Percentiles rank a stretch among this genome's conserved stretches.
Evolutionary conservation across 2,329 filamentous ascomycete genomes (phyloP).

Genomic region (Ceratocystis albifundus): DNA sequence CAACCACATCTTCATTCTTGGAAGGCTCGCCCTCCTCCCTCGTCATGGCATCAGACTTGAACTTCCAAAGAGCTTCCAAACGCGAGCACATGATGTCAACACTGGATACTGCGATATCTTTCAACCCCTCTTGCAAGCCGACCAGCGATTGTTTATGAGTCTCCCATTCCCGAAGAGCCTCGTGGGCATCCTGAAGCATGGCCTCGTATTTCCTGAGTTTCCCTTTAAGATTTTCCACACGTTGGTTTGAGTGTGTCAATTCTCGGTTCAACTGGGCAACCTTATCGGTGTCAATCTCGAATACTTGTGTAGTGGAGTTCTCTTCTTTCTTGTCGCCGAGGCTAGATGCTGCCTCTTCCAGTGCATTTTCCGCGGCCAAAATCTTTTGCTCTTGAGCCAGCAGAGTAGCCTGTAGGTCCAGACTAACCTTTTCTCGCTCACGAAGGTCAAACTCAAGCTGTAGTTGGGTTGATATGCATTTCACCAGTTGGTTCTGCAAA

Average conservation of each 20-base stretch:
- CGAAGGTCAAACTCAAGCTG: slow-evolving; percentile 14
- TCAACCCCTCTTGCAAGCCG: slow-evolving; percentile 15
- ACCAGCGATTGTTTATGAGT: slow-evolving; percentile 15
- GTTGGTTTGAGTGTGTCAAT: slow-evolving; percentile 22
- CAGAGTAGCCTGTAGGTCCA: slow-evolving; percentile 11
- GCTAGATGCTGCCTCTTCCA: background rate
- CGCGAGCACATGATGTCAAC: slow-evolving; percentile 14
- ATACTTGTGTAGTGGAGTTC: background rate
- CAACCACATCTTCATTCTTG: background rate
- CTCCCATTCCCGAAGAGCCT: slow-evolving; percentile 21
- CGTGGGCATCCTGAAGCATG: slow-evolving; percentile 13
- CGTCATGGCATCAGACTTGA: background rate
- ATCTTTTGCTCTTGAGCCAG: slow-evolving; percentile 13
- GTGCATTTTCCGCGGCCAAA: slow-evolving; percentile 13
- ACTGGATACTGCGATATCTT: slow-evolving; percentile 13
- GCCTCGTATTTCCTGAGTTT: slow-evolving; percentile 22
- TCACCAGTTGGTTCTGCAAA: slow-evolving; percentile 14
- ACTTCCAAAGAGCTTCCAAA: slow-evolving; percentile 16
- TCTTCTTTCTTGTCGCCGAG: background rate
- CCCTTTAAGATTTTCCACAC: slow-evolving; percentile 23
- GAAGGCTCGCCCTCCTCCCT: background rate
- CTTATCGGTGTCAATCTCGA: background rate
- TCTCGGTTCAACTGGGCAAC: background rate
- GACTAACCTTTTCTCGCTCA: slow-evolving; percentile 14
- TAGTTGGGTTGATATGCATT: slow-evolving; percentile 10